A percentile compares a stretch with the other conserved stretches of the same genome.
Conservation (phyloP, 208 protist species). For the Vickermania spadyakhi region DNA sequence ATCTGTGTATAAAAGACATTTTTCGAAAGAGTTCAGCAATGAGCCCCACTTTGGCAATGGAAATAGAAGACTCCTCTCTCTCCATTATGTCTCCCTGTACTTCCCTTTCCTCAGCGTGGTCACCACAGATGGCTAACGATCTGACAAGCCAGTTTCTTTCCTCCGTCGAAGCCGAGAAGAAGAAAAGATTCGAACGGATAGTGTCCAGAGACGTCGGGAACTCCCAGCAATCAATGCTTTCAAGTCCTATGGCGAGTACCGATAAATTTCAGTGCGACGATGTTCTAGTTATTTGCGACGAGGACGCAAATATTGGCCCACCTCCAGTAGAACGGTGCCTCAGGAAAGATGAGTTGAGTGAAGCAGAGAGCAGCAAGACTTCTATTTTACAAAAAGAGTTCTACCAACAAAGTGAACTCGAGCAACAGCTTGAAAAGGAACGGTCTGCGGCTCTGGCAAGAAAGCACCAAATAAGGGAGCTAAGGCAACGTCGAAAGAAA, state of each 20-base stretch:
- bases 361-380: no score
- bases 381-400: no score
- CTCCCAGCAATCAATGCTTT: neutral
- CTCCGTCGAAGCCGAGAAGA: conserved; percentile 39
- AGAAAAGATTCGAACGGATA: conserved; percentile 48
- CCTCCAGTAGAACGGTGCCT: neutral
- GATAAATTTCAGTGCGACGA: conserved; percentile 6
- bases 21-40: conserved; percentile 14
- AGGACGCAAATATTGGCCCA: conserved; percentile 20
- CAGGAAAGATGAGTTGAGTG: no score
- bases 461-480: conserved; percentile 76
- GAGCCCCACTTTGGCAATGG: neutral
- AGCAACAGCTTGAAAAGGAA: conserved; percentile 15
- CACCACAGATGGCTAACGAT: conserved; percentile 28
- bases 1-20: conserved; percentile 57
- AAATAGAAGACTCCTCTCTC: conserved; percentile 16
- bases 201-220: conserved; percentile 33
- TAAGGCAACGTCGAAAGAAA: conserved; percentile 45
- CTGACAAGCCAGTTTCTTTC: conserved; percentile 76
- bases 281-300: conserved; percentile 63
- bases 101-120: conserved; percentile 45
- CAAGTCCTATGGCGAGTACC: neutral
- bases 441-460: conserved; percentile 28
- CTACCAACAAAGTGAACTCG: no score
- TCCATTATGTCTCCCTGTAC: conserved; percentile 1